A percentile compares a stretch with the other conserved stretches of the same genome.
phyloP scores from a whole-genome alignment of 1,284 basidiomycete genomes.

The Heterobasidion irregulare region DNA sequence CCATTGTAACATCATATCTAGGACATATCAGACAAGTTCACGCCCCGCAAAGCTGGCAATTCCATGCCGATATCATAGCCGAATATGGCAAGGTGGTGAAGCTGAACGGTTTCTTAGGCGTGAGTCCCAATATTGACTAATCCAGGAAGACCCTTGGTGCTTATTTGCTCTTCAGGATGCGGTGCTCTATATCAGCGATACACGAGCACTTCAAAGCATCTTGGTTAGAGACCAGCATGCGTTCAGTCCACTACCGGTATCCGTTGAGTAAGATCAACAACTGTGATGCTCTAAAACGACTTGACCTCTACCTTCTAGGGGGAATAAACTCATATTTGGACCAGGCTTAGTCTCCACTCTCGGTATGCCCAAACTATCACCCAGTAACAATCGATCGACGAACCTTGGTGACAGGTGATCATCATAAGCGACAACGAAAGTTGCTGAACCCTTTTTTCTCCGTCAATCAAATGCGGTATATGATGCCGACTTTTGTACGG shows the following conservation, averaged over 20 bases:
- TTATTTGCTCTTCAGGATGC: constrained; percentile 7
- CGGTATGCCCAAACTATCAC: constrained; percentile 4
- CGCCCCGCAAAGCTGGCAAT: constrained; percentile 10
- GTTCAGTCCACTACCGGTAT: constrained; percentile 17
- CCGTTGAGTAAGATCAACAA: constrained; percentile 9
- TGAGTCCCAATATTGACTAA: not conserved
- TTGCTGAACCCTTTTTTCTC: not conserved
- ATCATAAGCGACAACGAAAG: not conserved
- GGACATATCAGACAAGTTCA: constrained; percentile 11
- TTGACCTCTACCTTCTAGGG: constrained; percentile 2
- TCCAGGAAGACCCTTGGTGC: not conserved
- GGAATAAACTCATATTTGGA: constrained; percentile 11
- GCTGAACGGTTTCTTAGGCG: constrained; percentile 9
- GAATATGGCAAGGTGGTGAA: constrained; percentile 14
- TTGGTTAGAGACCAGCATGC: constrained; percentile 22
- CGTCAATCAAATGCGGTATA: constrained; percentile 1
- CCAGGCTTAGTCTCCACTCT: constrained; percentile 13
- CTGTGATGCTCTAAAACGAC: not conserved
- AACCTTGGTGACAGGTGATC: constrained; percentile 1
- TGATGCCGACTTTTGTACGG: not conserved
- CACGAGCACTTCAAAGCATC: constrained; percentile 19
- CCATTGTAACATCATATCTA: not conserved
- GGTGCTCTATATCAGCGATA: constrained; percentile 16
- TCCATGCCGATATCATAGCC: constrained; percentile 10
- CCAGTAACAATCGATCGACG: not conserved